Evolutionary conservation across 352 stramenopile species (phyloP), one percentile per base, ranked within the genome.

Genomic region (Globisporangium rhizosaccharum): DNA sequence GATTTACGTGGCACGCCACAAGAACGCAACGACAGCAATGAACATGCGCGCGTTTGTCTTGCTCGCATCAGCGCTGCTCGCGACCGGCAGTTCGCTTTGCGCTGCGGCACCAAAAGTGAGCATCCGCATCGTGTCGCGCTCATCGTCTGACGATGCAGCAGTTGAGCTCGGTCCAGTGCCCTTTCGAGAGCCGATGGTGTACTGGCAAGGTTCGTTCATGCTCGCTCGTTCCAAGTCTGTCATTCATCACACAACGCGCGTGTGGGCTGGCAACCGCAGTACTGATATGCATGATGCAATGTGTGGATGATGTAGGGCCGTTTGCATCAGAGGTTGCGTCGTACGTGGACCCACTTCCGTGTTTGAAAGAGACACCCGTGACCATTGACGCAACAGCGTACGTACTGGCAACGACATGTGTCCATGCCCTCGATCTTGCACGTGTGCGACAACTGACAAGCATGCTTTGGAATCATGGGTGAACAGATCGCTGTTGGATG

Each of bases 61-160:
- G 70, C 45, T 42, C n/a, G 26, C 51, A 48, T 70, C 52, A 44
- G 61, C 48, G 37, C 36, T 69, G 30, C n/a, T 76, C 23, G 61
- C 64, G 49, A 51, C 79, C 1, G 56, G 51, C 11, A 59, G 59
- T 50, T 41, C 60, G n/a, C 26, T 72, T 25, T 82, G 75, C 46
- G 48, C 53, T 0, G 82, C 68, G 18, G 70, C 70, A 2, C 77
- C 73, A 23, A 87, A 73, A 52, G 70, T 88, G n/a, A 63, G 73
- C n/a, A 92, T 92, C 52, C 71, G 69, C 8, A 61, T 92, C 28
- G 71, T 88, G 18, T 49, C 69, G 50, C 77, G 79, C 0, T 67
- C 73, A 17, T 57, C 56, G 0, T 47, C 57, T 2, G 56, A 56
- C 9, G 59, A 52, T 4, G 61, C 65, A 55, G 20, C 53, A 30